Conservation (phyloP, 805 yeast genomes). For the Myxozyma mucilagina region DNA sequence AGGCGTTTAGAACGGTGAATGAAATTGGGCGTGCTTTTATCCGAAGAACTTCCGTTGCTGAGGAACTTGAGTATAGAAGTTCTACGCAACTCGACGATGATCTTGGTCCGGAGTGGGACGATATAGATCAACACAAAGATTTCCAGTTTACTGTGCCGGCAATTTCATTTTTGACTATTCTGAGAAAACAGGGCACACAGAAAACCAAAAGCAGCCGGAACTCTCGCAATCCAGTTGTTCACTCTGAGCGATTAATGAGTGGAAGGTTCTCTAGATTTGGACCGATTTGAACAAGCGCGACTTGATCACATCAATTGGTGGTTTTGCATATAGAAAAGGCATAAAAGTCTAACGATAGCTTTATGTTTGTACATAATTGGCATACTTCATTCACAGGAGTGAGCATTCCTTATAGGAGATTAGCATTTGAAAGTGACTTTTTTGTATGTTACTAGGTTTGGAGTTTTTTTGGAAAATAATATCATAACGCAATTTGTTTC, state of each 20-base stretch:
- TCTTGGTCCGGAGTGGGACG: constrained; percentile 2
- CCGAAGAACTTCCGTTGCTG: neutral
- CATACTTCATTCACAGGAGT: too few species aligned
- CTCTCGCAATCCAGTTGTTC: neutral
- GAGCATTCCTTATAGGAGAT: too few species aligned
- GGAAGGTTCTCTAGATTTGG: neutral
- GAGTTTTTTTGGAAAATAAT: too few species aligned
- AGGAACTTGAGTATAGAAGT: constrained; percentile 4
- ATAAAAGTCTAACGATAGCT: neutral
- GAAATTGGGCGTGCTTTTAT: neutral
- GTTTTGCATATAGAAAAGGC: neutral
- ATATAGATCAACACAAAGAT: neutral
- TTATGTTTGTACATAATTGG: too few species aligned
- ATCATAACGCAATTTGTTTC: too few species aligned
- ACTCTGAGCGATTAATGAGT: too few species aligned
- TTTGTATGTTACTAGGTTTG: too few species aligned
- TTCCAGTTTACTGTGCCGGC: constrained; percentile 1
- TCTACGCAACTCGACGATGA: neutral
- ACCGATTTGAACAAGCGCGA: neutral
- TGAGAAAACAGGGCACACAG: neutral
- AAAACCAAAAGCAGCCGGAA: neutral
- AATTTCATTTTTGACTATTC: neutral
- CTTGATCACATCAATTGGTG: neutral
- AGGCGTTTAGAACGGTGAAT: neutral
- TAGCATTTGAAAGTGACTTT: too few species aligned